A percentile compares a stretch with the other conserved stretches of the same genome.
These are phyloP conservation scores for Pythium biforme DNA, from an alignment of 352 stramenopile species.

Conservation along the genomic window DNA sequence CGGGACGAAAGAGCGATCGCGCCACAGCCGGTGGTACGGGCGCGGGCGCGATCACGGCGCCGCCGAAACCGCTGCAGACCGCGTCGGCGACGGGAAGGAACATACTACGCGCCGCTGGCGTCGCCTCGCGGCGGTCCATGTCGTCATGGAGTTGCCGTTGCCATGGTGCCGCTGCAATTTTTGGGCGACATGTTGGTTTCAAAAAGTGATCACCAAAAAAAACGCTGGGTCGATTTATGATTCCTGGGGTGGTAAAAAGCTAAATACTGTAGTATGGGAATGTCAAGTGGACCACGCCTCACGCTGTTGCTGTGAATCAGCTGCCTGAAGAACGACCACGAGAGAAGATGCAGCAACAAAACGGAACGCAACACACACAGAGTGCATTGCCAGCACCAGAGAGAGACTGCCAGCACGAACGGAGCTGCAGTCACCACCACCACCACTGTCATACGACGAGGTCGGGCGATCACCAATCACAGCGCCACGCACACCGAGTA, in stretches of 20 bases:
- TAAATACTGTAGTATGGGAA: neutral
- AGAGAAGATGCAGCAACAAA: constrained; percentile 16
- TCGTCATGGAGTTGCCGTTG: neutral
- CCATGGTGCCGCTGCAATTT: neutral
- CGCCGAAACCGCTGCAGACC: neutral
- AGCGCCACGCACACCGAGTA: neutral
- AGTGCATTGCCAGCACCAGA: too few species aligned
- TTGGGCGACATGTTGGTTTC: neutral
- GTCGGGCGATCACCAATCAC: neutral
- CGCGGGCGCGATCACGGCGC: constrained; percentile 12
- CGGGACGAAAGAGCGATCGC: neutral
- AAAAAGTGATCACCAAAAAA: too few species aligned
- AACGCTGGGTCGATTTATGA: neutral
- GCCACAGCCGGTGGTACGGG: neutral
- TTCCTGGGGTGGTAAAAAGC: neutral
- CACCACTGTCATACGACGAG: neutral
- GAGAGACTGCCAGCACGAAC: neutral
- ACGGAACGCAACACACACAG: constrained; percentile 22
- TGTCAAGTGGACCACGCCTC: neutral
- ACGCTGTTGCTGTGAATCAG: neutral
- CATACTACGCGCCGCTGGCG: neutral
- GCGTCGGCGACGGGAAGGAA: constrained; percentile 13
- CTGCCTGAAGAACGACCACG: neutral
- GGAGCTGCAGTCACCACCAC: neutral
- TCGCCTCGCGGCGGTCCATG: neutral